These are phyloP conservation scores for Davidsoniella eucalypti DNA, from an alignment of 2,329 filamentous ascomycete species.

Conservation along the genomic window DNA sequence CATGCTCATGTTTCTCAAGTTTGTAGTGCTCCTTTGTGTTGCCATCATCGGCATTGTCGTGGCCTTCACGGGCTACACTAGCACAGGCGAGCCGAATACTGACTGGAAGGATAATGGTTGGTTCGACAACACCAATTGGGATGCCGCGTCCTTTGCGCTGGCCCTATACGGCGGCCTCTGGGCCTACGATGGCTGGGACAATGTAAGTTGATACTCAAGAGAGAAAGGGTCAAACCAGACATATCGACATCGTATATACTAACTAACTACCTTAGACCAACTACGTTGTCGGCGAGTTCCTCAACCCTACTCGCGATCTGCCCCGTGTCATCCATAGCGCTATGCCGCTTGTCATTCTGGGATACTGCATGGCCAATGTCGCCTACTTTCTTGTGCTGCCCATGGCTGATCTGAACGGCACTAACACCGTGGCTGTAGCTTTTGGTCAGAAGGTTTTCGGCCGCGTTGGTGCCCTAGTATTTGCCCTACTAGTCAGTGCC, in stretches of 20 bases:
- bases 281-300: constrained; percentile 94
- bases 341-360: constrained; percentile 82
- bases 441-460: constrained; percentile 89
- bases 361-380: constrained; percentile 80
- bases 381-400: constrained; percentile 92
- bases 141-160: constrained; percentile 77
- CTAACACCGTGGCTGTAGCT: constrained; percentile 89
- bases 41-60: constrained; percentile 81
- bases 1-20: constrained; percentile 93
- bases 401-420: constrained; percentile 58
- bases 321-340: constrained; percentile 92
- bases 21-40: constrained; percentile 72
- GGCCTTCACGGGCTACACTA: constrained; percentile 67
- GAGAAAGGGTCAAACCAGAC: too few relatives aligned
- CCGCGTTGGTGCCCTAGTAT: constrained; percentile 59
- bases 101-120: constrained; percentile 81
- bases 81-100: constrained; percentile 53
- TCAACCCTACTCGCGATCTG: constrained; percentile 75
- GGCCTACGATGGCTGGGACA: constrained; percentile 99
- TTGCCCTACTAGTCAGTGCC: constrained; percentile 77
- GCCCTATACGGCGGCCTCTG: constrained; percentile 90
- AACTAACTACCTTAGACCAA: constrained; percentile 30
- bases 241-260: constrained; percentile 2
- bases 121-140: constrained; percentile 72
- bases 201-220: constrained; percentile 41